Percentiles rank a stretch among this genome's conserved stretches.
These are phyloP conservation scores for Ascochyta fabae DNA, from an alignment of 2,329 filamentous ascomycete genomes.

Conservation along the genomic window DNA sequence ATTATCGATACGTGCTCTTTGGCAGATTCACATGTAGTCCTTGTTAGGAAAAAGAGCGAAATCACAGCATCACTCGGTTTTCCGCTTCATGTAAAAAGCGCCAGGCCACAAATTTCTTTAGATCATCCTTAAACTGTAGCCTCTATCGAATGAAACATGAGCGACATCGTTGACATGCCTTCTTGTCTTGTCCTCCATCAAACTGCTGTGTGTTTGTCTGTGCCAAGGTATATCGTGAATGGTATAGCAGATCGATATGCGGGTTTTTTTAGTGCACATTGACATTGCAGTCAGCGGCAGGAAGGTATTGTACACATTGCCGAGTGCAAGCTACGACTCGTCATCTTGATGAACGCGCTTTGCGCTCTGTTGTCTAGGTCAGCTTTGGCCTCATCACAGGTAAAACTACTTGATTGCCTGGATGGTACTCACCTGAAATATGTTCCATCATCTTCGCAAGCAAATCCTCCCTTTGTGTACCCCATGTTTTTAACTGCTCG, in stretches of 20 bases:
- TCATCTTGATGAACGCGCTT: background rate
- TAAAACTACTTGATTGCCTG: background rate
- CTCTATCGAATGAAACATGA: background rate
- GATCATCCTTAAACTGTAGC: background rate
- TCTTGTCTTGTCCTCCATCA: background rate
- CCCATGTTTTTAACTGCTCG: background rate
- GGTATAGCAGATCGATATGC: background rate
- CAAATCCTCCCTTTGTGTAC: background rate
- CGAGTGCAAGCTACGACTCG: background rate
- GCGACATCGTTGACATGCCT: background rate
- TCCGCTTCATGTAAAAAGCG: background rate
- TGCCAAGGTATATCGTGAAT: background rate
- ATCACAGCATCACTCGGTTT: background rate
- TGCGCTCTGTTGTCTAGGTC: background rate
- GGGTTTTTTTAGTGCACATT: background rate
- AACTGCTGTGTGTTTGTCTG: background rate
- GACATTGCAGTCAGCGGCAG: background rate
- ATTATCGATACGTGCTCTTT: no score
- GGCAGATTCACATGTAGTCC: no score
- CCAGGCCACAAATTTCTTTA: background rate
- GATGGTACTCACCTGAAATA: background rate
- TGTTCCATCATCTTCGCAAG: background rate
- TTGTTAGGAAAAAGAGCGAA: no score
- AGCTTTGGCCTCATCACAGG: background rate
- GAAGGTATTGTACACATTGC: background rate